Conservation (phyloP, 2,329 filamentous ascomycete species). For the Sordariomycetes sp. region DNA sequence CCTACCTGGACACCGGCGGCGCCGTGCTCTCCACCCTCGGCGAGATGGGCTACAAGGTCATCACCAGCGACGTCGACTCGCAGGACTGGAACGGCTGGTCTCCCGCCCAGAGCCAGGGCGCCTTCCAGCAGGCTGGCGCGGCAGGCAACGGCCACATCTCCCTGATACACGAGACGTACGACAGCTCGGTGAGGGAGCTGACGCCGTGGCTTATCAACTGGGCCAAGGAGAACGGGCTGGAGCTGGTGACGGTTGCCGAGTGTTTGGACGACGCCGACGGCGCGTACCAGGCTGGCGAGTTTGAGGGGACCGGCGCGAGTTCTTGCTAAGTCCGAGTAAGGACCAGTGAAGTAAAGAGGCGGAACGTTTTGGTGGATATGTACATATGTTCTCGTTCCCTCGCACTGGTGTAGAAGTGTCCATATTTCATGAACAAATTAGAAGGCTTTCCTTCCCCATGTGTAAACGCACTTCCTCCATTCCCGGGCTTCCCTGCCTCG, state of each 20-base stretch:
- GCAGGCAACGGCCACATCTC: constrained; percentile 39
- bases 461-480: neutral
- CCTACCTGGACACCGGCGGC: constrained; percentile 35
- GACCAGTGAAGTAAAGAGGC: neutral
- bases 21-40: constrained; percentile 28
- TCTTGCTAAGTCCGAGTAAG: constrained; percentile 13
- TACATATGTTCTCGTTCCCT: neutral
- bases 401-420: neutral
- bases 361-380: neutral
- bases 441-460: neutral
- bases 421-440: neutral
- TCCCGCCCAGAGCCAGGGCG: constrained; percentile 38
- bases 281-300: constrained; percentile 27
- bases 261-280: constrained; percentile 26
- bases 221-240: constrained; percentile 34
- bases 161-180: constrained; percentile 46
- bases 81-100: constrained; percentile 48
- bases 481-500: neutral
- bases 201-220: constrained; percentile 39
- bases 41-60: constrained; percentile 45
- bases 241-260: constrained; percentile 39
- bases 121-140: constrained; percentile 33
- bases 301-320: constrained; percentile 20
- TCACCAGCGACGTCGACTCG: constrained; percentile 50
- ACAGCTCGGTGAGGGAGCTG: constrained; percentile 33